Evolutionary conservation across 2,329 filamentous ascomycete genomes (phyloP), one percentile per base, ranked within the genome.

Genomic region (Scedosporium minutisporum): DNA sequence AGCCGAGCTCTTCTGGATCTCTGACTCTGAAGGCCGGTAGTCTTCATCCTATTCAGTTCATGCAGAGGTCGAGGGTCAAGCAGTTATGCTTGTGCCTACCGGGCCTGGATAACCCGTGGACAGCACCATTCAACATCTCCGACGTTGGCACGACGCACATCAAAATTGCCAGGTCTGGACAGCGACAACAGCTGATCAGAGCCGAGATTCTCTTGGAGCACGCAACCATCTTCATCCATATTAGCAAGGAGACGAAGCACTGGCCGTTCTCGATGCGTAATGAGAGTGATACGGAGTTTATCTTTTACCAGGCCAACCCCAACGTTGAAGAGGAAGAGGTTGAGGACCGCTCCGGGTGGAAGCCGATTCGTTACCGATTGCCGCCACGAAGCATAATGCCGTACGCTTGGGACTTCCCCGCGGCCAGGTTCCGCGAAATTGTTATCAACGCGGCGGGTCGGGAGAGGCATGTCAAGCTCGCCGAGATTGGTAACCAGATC

Each of bases 261-360:
- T 99, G 95, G 95, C 95, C 95, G 0, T 99, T 95, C 76, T 97
- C 93, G 0, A 97, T 99, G 87, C 89, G 95, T 66, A 99, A 99
- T 71, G 95, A 97, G 77, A 97, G 93, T 70, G 93, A 97, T 70
- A 89, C 89, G 25, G 95, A 97, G 71, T 97, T 97, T 74, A 88
- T 93, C 58, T 99, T 99, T 77, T 96, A 89, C 79, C 95, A 99
- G 74, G 90, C 91, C 18, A 89, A 97, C 69, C 95, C 95, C 4
- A 96, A 93, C 68, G 78, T 96, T 9, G 93, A 96, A 64, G 93
- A 97, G 65, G 93, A 97, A 64, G 93, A 93, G 62, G 82, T 82
- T 4, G 88, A 91, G 68, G 90, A 97, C 69, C 81, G 87, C 63
- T 93, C 90, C 61, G 91, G 91, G 3, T 99, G 95, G 91, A 89